Evolutionary conservation across 345 rosid species (phyloP).

Genomic region (Euphorbia peplus): DNA sequence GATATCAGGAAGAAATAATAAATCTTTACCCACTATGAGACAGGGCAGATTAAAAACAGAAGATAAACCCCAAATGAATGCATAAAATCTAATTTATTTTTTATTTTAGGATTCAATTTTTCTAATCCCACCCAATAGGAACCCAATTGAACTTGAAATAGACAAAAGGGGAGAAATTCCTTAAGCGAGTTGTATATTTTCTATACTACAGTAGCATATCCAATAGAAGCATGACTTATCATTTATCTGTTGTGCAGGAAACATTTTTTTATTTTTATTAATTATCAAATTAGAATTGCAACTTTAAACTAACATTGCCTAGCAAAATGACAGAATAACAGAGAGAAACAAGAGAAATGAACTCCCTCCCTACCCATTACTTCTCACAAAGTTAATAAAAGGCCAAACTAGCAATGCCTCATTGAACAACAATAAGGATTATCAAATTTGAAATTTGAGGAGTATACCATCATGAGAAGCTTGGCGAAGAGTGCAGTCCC

Average conservation of each 20-base stretch:
- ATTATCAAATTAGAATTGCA: neutral
- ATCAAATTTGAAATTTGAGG: neutral
- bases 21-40: neutral
- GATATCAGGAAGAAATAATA: too few relatives aligned
- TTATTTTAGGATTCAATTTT: neutral
- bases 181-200: neutral
- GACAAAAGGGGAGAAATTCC: neutral
- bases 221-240: neutral
- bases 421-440: neutral
- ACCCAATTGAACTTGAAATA: neutral
- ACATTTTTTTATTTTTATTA: too few relatives aligned
- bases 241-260: neutral
- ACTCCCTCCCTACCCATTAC: neutral
- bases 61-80: neutral
- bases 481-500: slow-evolving; percentile 70
- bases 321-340: neutral
- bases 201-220: neutral
- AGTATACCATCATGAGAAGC: slow-evolving; percentile 76
- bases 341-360: neutral
- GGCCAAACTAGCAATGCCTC: neutral
- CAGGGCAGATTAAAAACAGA: neutral
- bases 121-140: neutral
- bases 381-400: neutral
- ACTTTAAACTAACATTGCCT: neutral
- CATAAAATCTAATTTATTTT: neutral